phyloP scores from a whole-genome alignment of 352 stramenopile species.

The Thalassiosira hispida region DNA sequence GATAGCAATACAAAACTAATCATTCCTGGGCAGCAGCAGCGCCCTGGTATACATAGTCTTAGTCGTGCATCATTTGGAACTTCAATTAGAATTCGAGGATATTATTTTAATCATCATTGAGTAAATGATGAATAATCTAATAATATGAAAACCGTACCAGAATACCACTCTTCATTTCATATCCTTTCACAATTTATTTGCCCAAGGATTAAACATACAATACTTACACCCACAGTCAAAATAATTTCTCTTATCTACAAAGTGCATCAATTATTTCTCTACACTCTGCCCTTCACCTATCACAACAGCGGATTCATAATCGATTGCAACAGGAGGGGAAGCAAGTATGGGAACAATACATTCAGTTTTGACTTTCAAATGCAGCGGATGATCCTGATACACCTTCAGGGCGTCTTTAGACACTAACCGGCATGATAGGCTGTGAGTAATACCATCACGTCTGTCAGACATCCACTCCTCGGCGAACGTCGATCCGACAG shows the following conservation, averaged over 20 bases:
- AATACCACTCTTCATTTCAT: too few relatives aligned
- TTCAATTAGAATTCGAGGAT: too few relatives aligned
- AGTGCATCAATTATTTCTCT: neutral
- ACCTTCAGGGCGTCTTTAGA: constrained; percentile 45
- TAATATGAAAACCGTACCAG: too few relatives aligned
- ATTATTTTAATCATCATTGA: too few relatives aligned
- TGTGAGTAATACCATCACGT: constrained; percentile 42
- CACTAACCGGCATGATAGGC: constrained; percentile 32
- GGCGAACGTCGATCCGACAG: constrained; percentile 41
- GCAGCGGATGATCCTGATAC: constrained; percentile 53
- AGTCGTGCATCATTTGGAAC: too few relatives aligned
- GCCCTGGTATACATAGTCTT: too few relatives aligned
- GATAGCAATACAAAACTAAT: neutral
- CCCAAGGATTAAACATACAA: too few relatives aligned
- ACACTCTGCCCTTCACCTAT: constrained; percentile 13
- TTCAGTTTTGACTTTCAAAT: constrained; percentile 43
- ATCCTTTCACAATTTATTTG: too few relatives aligned
- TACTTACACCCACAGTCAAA: too few relatives aligned
- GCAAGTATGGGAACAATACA: constrained; percentile 32
- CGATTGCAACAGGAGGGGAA: constrained; percentile 33
- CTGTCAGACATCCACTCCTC: constrained; percentile 59
- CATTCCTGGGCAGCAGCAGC: too few relatives aligned
- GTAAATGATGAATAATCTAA: too few relatives aligned
- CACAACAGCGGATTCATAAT: constrained; percentile 50
- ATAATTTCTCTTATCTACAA: too few relatives aligned